phyloP scores from a whole-genome alignment of 768 basidiomycete species.

The Terana coerulea region DNA sequence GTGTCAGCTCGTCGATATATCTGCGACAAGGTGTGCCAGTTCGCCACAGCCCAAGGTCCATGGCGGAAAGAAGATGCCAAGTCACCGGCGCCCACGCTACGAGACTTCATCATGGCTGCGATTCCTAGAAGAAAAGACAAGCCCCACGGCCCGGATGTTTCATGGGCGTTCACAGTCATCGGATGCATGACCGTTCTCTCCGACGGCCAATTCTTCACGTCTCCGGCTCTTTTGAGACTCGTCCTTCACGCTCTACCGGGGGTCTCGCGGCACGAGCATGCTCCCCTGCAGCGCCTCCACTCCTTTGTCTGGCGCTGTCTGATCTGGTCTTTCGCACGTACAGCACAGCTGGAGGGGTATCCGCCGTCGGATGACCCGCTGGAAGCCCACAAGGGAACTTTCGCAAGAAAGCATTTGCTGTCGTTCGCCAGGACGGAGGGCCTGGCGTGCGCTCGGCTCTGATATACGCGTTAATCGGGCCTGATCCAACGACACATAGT shows the following conservation, averaged over 20 bases:
- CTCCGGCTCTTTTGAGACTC: not conserved
- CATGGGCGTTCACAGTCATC: slow-evolving; percentile 1
- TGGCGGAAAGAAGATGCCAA: not conserved
- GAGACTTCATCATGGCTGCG: not conserved
- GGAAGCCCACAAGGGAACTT: not conserved
- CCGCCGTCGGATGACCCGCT: not conserved
- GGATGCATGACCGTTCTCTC: not conserved
- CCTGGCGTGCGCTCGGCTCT: not conserved
- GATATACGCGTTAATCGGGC: not conserved
- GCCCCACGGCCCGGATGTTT: not conserved
- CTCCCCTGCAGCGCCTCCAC: not conserved
- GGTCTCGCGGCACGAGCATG: not conserved
- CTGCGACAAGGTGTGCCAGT: not conserved
- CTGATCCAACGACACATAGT: not conserved
- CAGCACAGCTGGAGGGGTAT: not conserved
- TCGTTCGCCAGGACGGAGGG: not conserved
- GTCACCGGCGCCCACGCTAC: not conserved
- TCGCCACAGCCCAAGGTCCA: not conserved
- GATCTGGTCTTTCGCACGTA: not conserved
- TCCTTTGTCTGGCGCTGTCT: not conserved
- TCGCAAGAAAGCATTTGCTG: not conserved
- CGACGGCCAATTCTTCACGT: not conserved
- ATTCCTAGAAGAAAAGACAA: not conserved
- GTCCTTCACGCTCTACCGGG: not conserved
- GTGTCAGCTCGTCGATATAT: not conserved